Evolutionary conservation across 2,329 filamentous ascomycete species (phyloP).

Genomic region (Diaporthe aspalathi): DNA sequence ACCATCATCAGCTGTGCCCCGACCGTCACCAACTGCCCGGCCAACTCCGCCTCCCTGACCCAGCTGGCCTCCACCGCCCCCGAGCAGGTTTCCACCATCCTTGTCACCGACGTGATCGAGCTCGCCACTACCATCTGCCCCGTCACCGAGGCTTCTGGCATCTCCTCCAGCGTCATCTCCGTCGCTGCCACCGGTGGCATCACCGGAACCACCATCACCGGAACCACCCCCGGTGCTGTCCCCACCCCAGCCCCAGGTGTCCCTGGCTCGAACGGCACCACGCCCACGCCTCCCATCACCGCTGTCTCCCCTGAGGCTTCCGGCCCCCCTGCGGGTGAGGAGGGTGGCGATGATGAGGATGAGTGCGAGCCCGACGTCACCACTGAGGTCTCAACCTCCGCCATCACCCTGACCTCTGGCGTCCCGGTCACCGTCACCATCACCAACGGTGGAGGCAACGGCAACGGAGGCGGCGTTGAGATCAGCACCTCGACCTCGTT

Average conservation of each 20-base stretch:
- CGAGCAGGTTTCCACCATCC: slow-evolving; percentile 44
- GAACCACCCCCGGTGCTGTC: slow-evolving; percentile 51
- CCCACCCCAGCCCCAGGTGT: slow-evolving; percentile 1
- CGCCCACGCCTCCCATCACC: slow-evolving; percentile 7
- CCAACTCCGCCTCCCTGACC: slow-evolving; percentile 45
- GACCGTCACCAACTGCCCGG: slow-evolving; percentile 56
- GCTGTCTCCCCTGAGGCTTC: slow-evolving; percentile 23
- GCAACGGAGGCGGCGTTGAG: slow-evolving; percentile 32
- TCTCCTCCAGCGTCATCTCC: slow-evolving; percentile 51
- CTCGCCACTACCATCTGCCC: slow-evolving; percentile 57
- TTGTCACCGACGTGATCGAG: slow-evolving; percentile 53
- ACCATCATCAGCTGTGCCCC: slow-evolving; percentile 54
- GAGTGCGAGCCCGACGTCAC: slow-evolving; percentile 41
- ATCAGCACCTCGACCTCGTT: slow-evolving; percentile 34
- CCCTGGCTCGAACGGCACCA: slow-evolving; percentile 29
- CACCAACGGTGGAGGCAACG: slow-evolving; percentile 37
- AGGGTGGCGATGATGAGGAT: slow-evolving; percentile 22
- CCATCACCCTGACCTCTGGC: slow-evolving; percentile 44
- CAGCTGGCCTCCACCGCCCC: slow-evolving; percentile 46
- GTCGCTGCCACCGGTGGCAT: slow-evolving; percentile 48
- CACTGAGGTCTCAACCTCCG: slow-evolving; percentile 43
- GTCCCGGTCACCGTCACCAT: slow-evolving; percentile 42
- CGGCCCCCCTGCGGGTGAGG: neutral
- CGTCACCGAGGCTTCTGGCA: slow-evolving; percentile 52
- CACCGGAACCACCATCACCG: slow-evolving; percentile 54